phyloP scores from a whole-genome alignment of 2,329 filamentous ascomycete species.

The Pleurostoma richardsiae region DNA sequence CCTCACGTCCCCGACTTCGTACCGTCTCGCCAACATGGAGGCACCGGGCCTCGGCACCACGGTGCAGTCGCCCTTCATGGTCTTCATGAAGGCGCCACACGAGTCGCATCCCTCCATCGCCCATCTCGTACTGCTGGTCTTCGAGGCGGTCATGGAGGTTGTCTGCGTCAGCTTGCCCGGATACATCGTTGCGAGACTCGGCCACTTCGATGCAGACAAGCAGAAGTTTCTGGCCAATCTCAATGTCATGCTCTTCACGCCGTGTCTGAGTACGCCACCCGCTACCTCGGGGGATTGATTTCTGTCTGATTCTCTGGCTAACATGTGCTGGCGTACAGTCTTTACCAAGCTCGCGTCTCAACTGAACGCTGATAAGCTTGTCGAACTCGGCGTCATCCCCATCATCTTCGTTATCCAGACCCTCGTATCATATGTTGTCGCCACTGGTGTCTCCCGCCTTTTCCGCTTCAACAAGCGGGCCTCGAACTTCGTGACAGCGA shows the following conservation, averaged over 20 bases:
- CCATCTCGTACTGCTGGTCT: constrained; percentile 76
- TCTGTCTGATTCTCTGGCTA: constrained; percentile 5
- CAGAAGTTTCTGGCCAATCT: constrained; percentile 97
- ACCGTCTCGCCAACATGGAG: constrained; percentile 28
- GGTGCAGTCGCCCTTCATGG: constrained; percentile 31
- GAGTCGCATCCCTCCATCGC: constrained; percentile 60
- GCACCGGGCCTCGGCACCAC: constrained; percentile 14
- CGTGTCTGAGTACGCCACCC: constrained; percentile 73
- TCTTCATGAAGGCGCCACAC: constrained; percentile 33
- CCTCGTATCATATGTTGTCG: constrained; percentile 75
- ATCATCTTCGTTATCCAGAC: constrained; percentile 89
- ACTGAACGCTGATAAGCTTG: constrained; percentile 83
- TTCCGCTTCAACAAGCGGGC: constrained; percentile 82
- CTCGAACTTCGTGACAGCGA: constrained; percentile 91
- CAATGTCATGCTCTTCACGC: constrained; percentile 94
- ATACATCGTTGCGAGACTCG: constrained; percentile 83
- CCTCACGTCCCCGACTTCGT: constrained; percentile 37
- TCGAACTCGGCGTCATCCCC: constrained; percentile 91
- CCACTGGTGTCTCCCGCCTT: constrained; percentile 62
- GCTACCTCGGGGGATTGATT: background rate
- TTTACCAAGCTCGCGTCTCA: constrained; percentile 97
- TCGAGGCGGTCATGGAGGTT: constrained; percentile 91
- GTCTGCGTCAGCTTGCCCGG: constrained; percentile 92
- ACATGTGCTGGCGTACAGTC: constrained; percentile 46
- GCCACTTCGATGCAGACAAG: constrained; percentile 91